Conservation (phyloP, 108 stramenopile species). For the Fragilariopsis cylindrus region DNA sequence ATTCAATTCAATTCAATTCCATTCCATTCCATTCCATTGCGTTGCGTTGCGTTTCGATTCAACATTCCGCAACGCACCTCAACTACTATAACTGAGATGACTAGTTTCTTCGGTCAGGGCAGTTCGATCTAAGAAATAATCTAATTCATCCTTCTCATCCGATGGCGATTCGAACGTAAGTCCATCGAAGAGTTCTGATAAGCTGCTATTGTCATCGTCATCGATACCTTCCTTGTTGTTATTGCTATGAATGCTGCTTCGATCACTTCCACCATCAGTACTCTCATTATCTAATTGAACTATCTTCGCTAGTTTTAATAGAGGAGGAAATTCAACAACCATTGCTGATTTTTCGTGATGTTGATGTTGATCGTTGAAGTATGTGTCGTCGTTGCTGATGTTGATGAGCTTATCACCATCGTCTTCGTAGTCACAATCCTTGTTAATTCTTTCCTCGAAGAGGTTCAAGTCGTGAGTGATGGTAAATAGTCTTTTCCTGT, state of each 20-base stretch:
- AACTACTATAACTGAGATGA: slow-evolving; percentile 3
- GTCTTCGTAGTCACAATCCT: background rate
- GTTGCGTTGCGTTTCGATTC: background rate
- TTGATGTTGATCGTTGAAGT: background rate
- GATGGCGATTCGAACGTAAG: background rate
- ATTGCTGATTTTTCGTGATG: too few species aligned
- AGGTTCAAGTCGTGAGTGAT: background rate
- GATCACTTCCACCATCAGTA: background rate
- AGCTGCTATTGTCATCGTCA: background rate
- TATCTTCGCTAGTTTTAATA: too few species aligned
- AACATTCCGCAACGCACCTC: background rate
- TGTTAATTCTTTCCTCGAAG: background rate
- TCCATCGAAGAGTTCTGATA: slow-evolving; percentile 10
- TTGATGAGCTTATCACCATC: background rate
- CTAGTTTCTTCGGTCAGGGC: slow-evolving; percentile 7
- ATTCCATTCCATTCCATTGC: background rate
- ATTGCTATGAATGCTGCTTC: background rate
- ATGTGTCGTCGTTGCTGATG: background rate
- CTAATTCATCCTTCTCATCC: background rate
- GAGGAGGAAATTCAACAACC: too few species aligned
- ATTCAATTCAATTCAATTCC: background rate
- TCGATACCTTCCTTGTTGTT: background rate
- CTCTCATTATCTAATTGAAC: background rate
- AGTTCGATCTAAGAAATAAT: background rate
- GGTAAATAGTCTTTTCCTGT: slow-evolving; percentile 10